Evolutionary conservation across 805 yeast species (phyloP), one percentile per base, ranked within the genome.

Genomic region (Kluyveromyces nonfermentans): DNA sequence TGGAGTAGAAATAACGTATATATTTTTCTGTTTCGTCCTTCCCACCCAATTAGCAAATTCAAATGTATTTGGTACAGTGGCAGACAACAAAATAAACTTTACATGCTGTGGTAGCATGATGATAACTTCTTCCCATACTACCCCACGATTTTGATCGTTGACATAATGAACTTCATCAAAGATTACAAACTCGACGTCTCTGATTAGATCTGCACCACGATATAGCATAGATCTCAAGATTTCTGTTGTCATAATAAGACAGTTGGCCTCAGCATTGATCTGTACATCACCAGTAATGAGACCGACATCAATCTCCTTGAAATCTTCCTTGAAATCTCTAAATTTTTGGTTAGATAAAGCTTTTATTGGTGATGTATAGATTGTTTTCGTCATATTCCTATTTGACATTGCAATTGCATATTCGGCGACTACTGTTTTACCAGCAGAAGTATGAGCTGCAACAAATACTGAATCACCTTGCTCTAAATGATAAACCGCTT

Each of bases 41-140:
- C 99, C 97, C 16, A 93, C 90, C 99, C 99, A 93, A 51, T 83
- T 85, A 7, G 99, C 99, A 72, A 93, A 93, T 59, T 93, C 99
- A 60, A 76, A 84, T 0, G 98, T 90, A 60, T 93, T 93, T n/a
- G 99, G 98, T 7, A 93, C 97, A 0, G 99, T 93, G 4, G 99
- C 99, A 10, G 96, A 86, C 33, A 93, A 70, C 34, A 93, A 69
- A 49, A 93, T 87, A 54, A 85, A 84, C 57, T 90, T 90, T 46
- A 93, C 93, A 59, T 93, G 97, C 50, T 89, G 96, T 0, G 98
- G 98, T 30, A 93, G 70, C 95, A 93, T 87, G 53, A 93, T 93
- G 48, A 93, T 93, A 18, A 93, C 97, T 65, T 93, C 98, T 68
- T 93, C 98, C 98, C 98, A 93, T 3, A 93, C 98, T 12, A 93